A percentile compares a stretch with the other conserved stretches of the same genome.
phyloP scores from a whole-genome alignment of 441 rosid genomes.

The Arabidopsis hybrid region DNA sequence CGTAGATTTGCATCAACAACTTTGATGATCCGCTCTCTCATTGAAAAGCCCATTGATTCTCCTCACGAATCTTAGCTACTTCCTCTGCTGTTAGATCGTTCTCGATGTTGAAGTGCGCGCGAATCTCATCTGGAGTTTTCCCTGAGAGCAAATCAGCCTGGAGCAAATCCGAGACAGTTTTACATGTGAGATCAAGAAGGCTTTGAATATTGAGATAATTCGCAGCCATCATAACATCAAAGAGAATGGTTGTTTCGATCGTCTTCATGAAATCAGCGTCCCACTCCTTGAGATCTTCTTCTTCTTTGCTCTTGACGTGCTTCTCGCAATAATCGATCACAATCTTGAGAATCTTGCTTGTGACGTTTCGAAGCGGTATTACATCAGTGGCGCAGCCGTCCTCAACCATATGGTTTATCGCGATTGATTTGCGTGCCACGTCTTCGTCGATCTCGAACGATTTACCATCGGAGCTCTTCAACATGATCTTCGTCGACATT shows the following conservation, averaged over 20 bases:
- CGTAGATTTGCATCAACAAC: neutral
- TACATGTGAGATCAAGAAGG: slow-evolving; percentile 48
- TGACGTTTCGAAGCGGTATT: slow-evolving; percentile 46
- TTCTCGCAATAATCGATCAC: slow-evolving; percentile 57
- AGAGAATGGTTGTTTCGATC: slow-evolving; percentile 44
- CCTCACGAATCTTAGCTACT: neutral
- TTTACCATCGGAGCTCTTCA: slow-evolving; percentile 52
- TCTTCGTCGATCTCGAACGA: slow-evolving; percentile 51
- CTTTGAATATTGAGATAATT: slow-evolving; percentile 47
- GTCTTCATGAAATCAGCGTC: slow-evolving; percentile 53
- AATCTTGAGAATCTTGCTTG: slow-evolving; percentile 47
- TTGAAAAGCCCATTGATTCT: slow-evolving; percentile 48
- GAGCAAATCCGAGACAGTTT: slow-evolving; percentile 51
- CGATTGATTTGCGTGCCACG: slow-evolving; percentile 48
- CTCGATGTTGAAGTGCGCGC: neutral
- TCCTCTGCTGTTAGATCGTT: neutral
- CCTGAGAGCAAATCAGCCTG: slow-evolving; percentile 34
- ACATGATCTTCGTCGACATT: slow-evolving; percentile 53
- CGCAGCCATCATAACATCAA: slow-evolving; percentile 53
- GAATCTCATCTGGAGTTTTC: neutral
- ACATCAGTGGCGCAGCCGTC: slow-evolving; percentile 42
- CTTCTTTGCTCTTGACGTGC: slow-evolving; percentile 36
- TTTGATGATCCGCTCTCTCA: neutral
- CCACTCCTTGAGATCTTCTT: slow-evolving; percentile 51
- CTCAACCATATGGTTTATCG: slow-evolving; percentile 43